Evolutionary conservation across 208 protist genomes (phyloP).

Genomic region (Polymyxa betae): DNA sequence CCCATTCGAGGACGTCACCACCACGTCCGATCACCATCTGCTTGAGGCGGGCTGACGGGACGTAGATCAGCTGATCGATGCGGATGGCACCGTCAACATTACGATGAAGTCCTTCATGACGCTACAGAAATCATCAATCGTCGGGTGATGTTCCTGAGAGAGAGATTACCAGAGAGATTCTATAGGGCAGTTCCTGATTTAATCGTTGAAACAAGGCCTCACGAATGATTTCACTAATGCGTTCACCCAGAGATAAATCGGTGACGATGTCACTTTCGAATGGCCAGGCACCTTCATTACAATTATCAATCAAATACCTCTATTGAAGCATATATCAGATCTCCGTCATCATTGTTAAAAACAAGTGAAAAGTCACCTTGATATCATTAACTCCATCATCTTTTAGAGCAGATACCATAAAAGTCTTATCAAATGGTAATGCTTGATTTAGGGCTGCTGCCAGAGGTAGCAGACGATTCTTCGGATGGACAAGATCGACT

Average conservation of each 20-base stretch:
- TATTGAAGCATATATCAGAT: too few relatives aligned
- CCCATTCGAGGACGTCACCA: background rate
- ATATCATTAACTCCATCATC: conserved; percentile 51
- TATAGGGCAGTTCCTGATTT: conserved; percentile 53
- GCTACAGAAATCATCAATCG: background rate
- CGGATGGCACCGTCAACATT: background rate
- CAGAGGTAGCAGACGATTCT: conserved; percentile 33
- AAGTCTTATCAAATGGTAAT: conserved; percentile 16
- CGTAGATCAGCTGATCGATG: background rate
- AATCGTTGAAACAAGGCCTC: conserved; percentile 26
- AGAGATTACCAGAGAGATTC: background rate
- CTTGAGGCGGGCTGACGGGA: background rate
- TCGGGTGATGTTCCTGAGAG: background rate
- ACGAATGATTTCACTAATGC: conserved; percentile 35
- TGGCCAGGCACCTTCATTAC: background rate
- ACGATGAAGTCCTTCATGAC: background rate
- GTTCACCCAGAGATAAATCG: conserved; percentile 1
- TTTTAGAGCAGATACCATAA: conserved; percentile 25
- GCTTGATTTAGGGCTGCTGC: background rate
- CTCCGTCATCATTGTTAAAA: background rate
- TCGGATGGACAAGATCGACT: conserved; percentile 50
- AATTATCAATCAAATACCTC: background rate
- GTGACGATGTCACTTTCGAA: background rate
- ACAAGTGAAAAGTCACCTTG: conserved; percentile 1
- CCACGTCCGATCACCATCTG: background rate